Base-by-base conservation (phyloP, 2,329 filamentous ascomycete species). In the Chaetomiaceae sp. region DNA sequence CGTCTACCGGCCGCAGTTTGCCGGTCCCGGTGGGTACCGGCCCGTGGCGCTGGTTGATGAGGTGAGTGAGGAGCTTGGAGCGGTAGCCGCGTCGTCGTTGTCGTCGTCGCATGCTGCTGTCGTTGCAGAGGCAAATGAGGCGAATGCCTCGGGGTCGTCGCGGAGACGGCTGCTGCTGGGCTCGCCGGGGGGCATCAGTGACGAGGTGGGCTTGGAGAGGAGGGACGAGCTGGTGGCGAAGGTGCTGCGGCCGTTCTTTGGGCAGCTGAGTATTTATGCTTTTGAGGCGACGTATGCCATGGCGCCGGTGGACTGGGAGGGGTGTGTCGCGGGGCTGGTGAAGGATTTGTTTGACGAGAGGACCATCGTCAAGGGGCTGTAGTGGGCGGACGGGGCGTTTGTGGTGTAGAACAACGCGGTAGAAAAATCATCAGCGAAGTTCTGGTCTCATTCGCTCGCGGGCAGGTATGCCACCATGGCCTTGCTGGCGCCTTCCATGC, bases 241-340 rank as follows among this genome's bases (percentile, higher is more conserved):
- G 61, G 78, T 96, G 11, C 67, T 97, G 52, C 75, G 86, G 56
- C 91, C 91, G 0, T 97, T 96, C 68, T 88, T 97, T 61, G 85
- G 84, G 12, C 86, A 94, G 62, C 69, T 98, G 53, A 96, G 90
- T 62, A 96, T 98, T 59, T 87, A 84, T 63, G 84, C 87, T 0
- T 98, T 96, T 67, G 93, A 98, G 70, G 86, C 84, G 51, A 91
- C 86, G 45, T 98, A 98, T 65, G 81, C 84, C 14, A 90, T 96
- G 81, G 83, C 81, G 29, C 65, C 65, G 34, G 67, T 85, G 20
- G 88, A 94, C 63, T 62, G 74, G 57, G 76, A 81, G 42, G 72
- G 72, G 9, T 89, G 86, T 58, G 71, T 76, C 43, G 69, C 75
- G 54, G 75, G 75, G 38, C 60, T 94, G 50, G 62, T 94, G 60